Conservation (phyloP, 805 yeast genomes). For the Kuraishia capsulata region DNA sequence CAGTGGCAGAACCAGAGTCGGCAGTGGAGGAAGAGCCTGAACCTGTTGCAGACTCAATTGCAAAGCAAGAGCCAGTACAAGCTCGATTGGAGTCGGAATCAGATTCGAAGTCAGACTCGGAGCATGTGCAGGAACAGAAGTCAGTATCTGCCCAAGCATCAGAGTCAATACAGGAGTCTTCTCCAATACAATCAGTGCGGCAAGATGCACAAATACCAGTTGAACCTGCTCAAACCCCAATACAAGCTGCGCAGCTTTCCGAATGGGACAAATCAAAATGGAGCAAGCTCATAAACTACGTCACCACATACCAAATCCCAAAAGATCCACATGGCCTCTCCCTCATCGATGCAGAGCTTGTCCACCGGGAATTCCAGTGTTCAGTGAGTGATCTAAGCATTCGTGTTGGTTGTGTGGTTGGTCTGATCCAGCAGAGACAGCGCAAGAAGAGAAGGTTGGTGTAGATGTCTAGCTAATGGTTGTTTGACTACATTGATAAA, state of each 20-base stretch:
- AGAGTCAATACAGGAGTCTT: no score
- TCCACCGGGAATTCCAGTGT: constrained; percentile 14
- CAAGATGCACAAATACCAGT: no score
- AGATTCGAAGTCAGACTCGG: no score
- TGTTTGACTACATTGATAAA: not conserved
- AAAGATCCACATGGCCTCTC: constrained; percentile 5
- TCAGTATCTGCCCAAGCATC: no score
- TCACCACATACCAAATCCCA: constrained; percentile 12
- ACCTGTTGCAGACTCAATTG: no score
- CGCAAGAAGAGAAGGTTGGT: not conserved
- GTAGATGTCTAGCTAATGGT: not conserved
- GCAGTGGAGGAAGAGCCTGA: not conserved
- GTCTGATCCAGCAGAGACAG: not conserved
- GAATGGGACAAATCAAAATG: constrained; percentile 16
- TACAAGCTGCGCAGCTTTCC: no score
- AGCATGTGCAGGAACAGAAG: no score
- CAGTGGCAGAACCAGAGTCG: not conserved
- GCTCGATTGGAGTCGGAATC: no score
- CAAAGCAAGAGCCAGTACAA: no score
- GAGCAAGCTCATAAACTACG: constrained; percentile 12
- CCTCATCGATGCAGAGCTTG: constrained; percentile 1
- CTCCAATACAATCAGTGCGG: no score
- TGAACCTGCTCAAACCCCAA: no score
- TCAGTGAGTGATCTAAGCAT: constrained; percentile 11
- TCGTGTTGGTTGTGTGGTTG: constrained; percentile 10